Percentiles rank a stretch among this genome's conserved stretches.
Conservation (phyloP, 495 filamentous ascomycete genomes). For the Hypomontagnella monticulosa region DNA sequence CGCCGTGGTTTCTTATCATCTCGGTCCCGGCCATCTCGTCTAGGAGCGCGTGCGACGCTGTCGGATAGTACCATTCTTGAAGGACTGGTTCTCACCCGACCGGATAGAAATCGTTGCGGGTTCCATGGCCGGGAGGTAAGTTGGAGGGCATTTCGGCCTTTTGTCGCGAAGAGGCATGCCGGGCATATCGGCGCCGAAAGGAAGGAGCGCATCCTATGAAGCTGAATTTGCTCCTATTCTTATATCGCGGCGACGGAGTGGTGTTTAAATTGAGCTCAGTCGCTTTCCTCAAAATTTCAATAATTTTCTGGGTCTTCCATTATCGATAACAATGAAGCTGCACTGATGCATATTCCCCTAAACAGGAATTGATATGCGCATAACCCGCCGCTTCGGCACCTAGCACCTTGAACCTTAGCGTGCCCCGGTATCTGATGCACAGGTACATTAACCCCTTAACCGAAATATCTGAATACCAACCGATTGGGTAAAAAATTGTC, state of each 20-base stretch:
- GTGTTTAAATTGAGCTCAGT: slow-evolving; percentile 1
- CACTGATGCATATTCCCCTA: not conserved
- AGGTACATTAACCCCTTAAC: no score
- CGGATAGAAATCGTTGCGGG: slow-evolving; percentile 47
- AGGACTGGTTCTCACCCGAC: slow-evolving; percentile 56
- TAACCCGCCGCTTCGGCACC: no score
- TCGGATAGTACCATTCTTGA: slow-evolving; percentile 85
- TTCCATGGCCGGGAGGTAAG: slow-evolving; percentile 45
- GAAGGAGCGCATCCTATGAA: slow-evolving; percentile 35
- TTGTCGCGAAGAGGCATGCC: slow-evolving; percentile 39
- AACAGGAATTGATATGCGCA: not conserved
- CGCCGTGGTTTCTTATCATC: slow-evolving; percentile 49
- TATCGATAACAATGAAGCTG: slow-evolving; percentile 22
- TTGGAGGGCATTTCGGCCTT: slow-evolving; percentile 10
- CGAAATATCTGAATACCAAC: no score
- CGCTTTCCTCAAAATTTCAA: slow-evolving; percentile 11
- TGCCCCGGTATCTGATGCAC: no score
- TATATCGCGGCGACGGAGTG: not conserved
- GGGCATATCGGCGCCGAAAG: slow-evolving; percentile 43
- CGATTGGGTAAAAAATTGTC: no score
- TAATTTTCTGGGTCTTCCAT: slow-evolving; percentile 7
- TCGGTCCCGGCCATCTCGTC: slow-evolving; percentile 51
- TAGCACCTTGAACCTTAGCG: no score
- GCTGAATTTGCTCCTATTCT: not conserved
- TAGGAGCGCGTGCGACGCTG: slow-evolving; percentile 64